These are phyloP conservation scores for Pseudogymnoascus sp. DNA, from an alignment of 2,329 filamentous ascomycete genomes.

Conservation along the genomic window DNA sequence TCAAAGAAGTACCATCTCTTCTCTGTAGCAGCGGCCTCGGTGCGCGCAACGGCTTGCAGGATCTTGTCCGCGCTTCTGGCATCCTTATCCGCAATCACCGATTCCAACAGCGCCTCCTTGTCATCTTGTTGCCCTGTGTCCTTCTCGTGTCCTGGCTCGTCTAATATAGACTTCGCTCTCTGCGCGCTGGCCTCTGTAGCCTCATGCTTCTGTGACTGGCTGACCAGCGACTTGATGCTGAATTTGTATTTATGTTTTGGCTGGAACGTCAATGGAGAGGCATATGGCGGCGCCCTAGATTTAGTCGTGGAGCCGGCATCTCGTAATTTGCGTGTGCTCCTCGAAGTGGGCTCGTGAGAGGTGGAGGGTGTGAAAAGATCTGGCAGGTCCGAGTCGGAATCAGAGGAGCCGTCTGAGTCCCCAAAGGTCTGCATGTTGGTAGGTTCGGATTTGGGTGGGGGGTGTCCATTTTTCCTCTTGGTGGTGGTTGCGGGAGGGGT, in stretches of 20 bases:
- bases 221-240: conserved; percentile 55
- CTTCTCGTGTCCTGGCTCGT: conserved; percentile 19
- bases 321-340: neutral
- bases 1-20: conserved; percentile 53
- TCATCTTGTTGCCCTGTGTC: conserved; percentile 16
- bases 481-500: neutral
- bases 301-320: conserved; percentile 31
- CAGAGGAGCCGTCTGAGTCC: neutral
- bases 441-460: neutral
- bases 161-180: conserved; percentile 30
- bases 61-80: conserved; percentile 40
- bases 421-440: neutral
- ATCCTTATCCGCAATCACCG: conserved; percentile 37
- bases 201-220: conserved; percentile 51
- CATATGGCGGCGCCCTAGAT: conserved; percentile 34
- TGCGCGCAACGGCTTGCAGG: conserved; percentile 50
- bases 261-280: conserved; percentile 44
- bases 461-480: neutral
- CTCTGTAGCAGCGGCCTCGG: conserved; percentile 49
- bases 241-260: conserved; percentile 49
- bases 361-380: conserved; percentile 13
- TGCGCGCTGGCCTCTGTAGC: conserved; percentile 50
- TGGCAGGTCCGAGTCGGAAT: conserved; percentile 1
- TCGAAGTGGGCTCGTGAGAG: neutral
- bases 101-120: conserved; percentile 30